A percentile compares a stretch with the other conserved stretches of the same genome.
These are phyloP conservation scores for Talaromyces sp. DNA, from an alignment of 2,329 filamentous ascomycete species.

Conservation along the genomic window DNA sequence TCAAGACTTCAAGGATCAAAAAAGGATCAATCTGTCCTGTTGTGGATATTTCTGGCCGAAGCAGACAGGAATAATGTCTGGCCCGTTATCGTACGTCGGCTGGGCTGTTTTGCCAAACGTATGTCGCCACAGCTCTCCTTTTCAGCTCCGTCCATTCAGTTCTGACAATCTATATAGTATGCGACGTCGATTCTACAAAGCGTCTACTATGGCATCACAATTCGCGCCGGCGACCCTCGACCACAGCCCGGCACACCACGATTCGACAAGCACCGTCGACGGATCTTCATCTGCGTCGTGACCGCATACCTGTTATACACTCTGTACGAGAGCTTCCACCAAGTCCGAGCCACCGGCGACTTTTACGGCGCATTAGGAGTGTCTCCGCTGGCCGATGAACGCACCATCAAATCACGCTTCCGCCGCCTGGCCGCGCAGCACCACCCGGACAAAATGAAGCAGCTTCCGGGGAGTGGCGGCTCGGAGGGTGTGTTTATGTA, in stretches of 20 bases:
- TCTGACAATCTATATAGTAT: slow-evolving; percentile 50
- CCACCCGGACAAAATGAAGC: slow-evolving; percentile 75
- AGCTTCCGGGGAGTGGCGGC: slow-evolving; percentile 22
- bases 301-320: slow-evolving; percentile 82
- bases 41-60: neutral
- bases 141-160: neutral
- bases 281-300: slow-evolving; percentile 79
- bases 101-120: slow-evolving; percentile 60
- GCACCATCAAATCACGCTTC: slow-evolving; percentile 77
- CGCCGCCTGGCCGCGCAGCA: slow-evolving; percentile 62
- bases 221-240: slow-evolving; percentile 80
- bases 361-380: slow-evolving; percentile 77
- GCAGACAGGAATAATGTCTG: slow-evolving; percentile 23
- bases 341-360: slow-evolving; percentile 63
- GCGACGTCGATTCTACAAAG: slow-evolving; percentile 71
- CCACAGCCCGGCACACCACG: slow-evolving; percentile 62
- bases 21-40: too few relatives aligned
- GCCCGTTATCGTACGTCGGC: slow-evolving; percentile 50
- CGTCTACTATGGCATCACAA: slow-evolving; percentile 80
- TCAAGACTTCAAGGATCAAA: too few relatives aligned
- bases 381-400: slow-evolving; percentile 61
- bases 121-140: slow-evolving; percentile 20
- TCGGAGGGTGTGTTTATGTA: slow-evolving; percentile 64
- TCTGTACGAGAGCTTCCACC: slow-evolving; percentile 83
- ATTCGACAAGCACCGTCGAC: slow-evolving; percentile 67